Evolutionary conservation across 2,329 filamentous ascomycete species (phyloP), one percentile per base, ranked within the genome.

Genomic region (Elsinoe batatas): DNA sequence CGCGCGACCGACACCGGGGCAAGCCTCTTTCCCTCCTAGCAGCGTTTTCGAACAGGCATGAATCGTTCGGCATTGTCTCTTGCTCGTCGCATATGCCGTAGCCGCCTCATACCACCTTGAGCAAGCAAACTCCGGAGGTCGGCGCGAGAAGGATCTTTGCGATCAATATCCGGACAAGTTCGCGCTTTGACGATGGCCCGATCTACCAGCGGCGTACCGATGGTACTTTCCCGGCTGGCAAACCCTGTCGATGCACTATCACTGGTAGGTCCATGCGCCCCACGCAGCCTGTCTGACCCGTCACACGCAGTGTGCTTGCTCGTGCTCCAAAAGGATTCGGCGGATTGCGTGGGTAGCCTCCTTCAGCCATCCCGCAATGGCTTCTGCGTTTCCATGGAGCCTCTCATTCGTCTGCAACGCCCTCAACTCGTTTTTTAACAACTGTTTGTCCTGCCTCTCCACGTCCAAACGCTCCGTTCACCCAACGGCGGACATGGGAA

Each of bases 371-470:
- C 17, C 47, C 26, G 33, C 33, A 15, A 51, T 37, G 47, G 32
- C 32, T 38, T 37, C 32, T 35, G 40, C 40, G 18, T 44, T 26
- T 37, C 47, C 32, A 22, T 36, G 33, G 18, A 38, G 47, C 47
- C 33, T 51, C 33, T 37, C 47, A 38, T 51, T 51, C 47, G 47
- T 37, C 37, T 15, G 32, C 47, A 38, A 33, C 44, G 30, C 47
- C 32, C 26, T 35, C 47, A 4, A 32, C 15, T 51, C 47, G 20
- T 17, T 35, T 51, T 51, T 51, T 51, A 51, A 51, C 47, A 38
- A 51, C 47, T 36, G 47, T 51, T 38, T 51, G 33, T 36, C 47
- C 33, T 49, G 30, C 44, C 44, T 49, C 44, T 36, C 32, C 44
- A 15, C 18, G 33, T 36, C 35, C 8, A 36, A 51, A 32, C 47